phyloP scores from a whole-genome alignment of 1,284 basidiomycete genomes.

The Naganishia cerealis region DNA sequence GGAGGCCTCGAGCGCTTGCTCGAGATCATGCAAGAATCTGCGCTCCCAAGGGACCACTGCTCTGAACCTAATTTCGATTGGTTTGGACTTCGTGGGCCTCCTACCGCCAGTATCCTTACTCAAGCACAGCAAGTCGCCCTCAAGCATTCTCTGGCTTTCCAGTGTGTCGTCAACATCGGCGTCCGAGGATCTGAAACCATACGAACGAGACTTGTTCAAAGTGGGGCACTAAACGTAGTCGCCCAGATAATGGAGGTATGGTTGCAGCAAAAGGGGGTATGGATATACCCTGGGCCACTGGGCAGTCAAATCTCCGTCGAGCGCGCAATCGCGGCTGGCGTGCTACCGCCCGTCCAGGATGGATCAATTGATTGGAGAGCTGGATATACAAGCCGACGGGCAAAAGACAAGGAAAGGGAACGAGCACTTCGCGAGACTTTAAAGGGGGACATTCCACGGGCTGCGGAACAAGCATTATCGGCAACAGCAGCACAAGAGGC shows the following conservation, averaged over 20 bases:
- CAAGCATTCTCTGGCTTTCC: slow-evolving; percentile 87
- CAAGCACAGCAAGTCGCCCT: slow-evolving; percentile 79
- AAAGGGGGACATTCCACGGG: not conserved
- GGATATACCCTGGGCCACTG: slow-evolving; percentile 49
- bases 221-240: slow-evolving; percentile 90
- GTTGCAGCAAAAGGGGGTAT: slow-evolving; percentile 71
- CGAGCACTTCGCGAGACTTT: not conserved
- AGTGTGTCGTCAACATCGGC: slow-evolving; percentile 96
- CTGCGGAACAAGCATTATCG: slow-evolving; percentile 5
- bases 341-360: slow-evolving; percentile 22
- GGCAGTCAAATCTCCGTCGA: slow-evolving; percentile 64
- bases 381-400: slow-evolving; percentile 16
- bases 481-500: slow-evolving; percentile 24
- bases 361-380: slow-evolving; percentile 27
- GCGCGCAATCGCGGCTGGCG: slow-evolving; percentile 56
- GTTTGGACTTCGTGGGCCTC: slow-evolving; percentile 53
- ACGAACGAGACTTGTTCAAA: slow-evolving; percentile 88
- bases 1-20: slow-evolving; percentile 95
- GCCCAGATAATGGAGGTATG: slow-evolving; percentile 92
- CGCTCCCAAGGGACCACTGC: slow-evolving; percentile 42
- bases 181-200: slow-evolving; percentile 93
- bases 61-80: slow-evolving; percentile 45
- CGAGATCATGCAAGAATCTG: slow-evolving; percentile 84
- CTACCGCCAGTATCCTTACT: slow-evolving; percentile 55
- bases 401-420: slow-evolving; percentile 27